Evolutionary conservation across 2,329 filamentous ascomycete genomes (phyloP).

Genomic region (Sphaerulina populicola): DNA sequence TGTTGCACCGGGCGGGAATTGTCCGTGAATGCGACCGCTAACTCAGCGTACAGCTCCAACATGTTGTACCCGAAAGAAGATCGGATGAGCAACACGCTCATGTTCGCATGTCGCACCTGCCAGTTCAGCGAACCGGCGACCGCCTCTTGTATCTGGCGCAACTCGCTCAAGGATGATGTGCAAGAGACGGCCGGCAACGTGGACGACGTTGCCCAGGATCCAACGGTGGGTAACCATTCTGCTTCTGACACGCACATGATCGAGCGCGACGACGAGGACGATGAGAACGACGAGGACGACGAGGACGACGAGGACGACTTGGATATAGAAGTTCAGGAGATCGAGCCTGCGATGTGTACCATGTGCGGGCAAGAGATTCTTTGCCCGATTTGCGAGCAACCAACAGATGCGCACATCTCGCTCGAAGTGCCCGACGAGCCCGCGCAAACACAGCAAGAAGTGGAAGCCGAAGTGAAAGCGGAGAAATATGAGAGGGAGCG

Average conservation of each 20-base stretch:
- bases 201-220: slow-evolving; percentile 92
- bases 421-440: slow-evolving; percentile 39
- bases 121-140: slow-evolving; percentile 79
- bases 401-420: slow-evolving; percentile 38
- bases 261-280: slow-evolving; percentile 20
- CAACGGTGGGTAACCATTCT: slow-evolving; percentile 70
- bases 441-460: slow-evolving; percentile 23
- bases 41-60: slow-evolving; percentile 59
- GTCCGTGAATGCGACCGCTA: not conserved
- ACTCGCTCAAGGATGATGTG: slow-evolving; percentile 81
- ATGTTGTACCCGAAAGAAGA: slow-evolving; percentile 97
- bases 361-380: slow-evolving; percentile 51
- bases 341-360: slow-evolving; percentile 45
- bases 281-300: slow-evolving; percentile 18
- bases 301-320: not conserved
- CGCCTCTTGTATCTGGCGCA: slow-evolving; percentile 90
- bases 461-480: slow-evolving; percentile 24
- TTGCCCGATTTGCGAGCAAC: slow-evolving; percentile 46
- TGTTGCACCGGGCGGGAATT: not conserved
- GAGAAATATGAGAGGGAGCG: slow-evolving; percentile 27
- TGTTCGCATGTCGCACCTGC: slow-evolving; percentile 95
- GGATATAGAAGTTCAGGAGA: slow-evolving; percentile 20
- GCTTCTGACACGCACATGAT: slow-evolving; percentile 13
- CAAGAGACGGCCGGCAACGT: slow-evolving; percentile 96
- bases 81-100: slow-evolving; percentile 68